Conservation (phyloP, 140 eudicot species). For the Flaveria floridana region DNA sequence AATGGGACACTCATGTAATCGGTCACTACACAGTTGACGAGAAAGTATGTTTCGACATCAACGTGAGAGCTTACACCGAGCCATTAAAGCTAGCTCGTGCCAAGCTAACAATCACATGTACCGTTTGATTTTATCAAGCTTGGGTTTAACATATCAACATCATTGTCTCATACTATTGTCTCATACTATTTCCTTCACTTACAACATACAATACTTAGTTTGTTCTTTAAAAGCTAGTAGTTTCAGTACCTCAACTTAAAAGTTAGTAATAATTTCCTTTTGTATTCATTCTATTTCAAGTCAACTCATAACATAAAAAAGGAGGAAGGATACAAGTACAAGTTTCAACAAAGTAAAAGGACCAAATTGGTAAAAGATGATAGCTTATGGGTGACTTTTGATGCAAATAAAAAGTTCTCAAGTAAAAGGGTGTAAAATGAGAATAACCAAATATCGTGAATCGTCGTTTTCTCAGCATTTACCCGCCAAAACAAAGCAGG, state of each 20-base stretch:
- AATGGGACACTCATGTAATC: too few species aligned
- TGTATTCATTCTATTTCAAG: not conserved
- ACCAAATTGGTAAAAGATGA: slow-evolving; percentile 9
- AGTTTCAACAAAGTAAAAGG: slow-evolving; percentile 24
- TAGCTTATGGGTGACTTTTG: not conserved
- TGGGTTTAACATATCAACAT: not conserved
- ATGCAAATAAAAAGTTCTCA: not conserved
- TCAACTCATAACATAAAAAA: not conserved
- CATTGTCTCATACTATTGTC: not conserved
- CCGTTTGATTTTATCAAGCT: not conserved
- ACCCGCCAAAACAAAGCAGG: slow-evolving; percentile 38
- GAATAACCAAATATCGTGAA: slow-evolving; percentile 15
- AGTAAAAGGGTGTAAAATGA: slow-evolving; percentile 25
- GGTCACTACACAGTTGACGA: too few species aligned
- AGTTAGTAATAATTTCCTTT: not conserved
- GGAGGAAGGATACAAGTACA: not conserved
- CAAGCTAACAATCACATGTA: not conserved
- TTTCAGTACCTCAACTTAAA: too few species aligned
- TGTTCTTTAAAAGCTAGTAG: too few species aligned
- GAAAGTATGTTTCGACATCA: too few species aligned
- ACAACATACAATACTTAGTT: too few species aligned
- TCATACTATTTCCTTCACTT: too few species aligned
- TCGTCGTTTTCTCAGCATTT: slow-evolving; percentile 26
- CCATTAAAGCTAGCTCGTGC: not conserved
- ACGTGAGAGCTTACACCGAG: not conserved